phyloP scores from a whole-genome alignment of 202 grass and related monocot species.

The Setaria italica region DNA sequence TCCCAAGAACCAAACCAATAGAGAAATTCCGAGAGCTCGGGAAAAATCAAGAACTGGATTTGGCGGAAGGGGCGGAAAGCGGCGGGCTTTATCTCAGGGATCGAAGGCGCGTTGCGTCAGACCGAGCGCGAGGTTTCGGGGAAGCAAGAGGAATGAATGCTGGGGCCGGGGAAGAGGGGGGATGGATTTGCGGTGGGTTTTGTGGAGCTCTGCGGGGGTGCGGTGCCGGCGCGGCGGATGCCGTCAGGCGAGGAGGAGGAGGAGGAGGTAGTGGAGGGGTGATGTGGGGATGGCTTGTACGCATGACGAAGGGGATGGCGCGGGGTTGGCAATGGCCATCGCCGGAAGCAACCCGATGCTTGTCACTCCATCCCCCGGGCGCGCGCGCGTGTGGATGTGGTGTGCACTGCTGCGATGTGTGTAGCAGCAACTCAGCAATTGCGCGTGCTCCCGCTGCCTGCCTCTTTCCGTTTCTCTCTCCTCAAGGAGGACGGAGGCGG shows the following conservation, averaged over 20 bases:
- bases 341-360: constrained; percentile 78
- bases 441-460: constrained; percentile 37
- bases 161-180: constrained; percentile 7
- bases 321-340: constrained; percentile 63
- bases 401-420: constrained; percentile 35
- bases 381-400: constrained; percentile 32
- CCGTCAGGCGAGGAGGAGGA: constrained; percentile 47
- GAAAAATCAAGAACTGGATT: constrained; percentile 11
- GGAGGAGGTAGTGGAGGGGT: not conserved
- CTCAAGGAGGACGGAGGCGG: not conserved
- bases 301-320: constrained; percentile 63
- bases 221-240: constrained; percentile 4
- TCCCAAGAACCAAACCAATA: not conserved
- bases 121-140: constrained; percentile 42
- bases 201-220: constrained; percentile 12
- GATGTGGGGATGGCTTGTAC: constrained; percentile 85
- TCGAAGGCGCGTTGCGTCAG: constrained; percentile 34
- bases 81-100: constrained; percentile 37
- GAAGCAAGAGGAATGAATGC: constrained; percentile 37
- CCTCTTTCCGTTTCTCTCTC: not conserved
- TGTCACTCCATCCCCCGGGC: constrained; percentile 55
- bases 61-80: not conserved
- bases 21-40: constrained; percentile 1
- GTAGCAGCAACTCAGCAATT: constrained; percentile 32
- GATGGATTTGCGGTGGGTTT: constrained; percentile 33